A percentile compares a stretch with the other conserved stretches of the same genome.
Conservation (phyloP, 495 filamentous ascomycete genomes). For the Xylaria acuta region DNA sequence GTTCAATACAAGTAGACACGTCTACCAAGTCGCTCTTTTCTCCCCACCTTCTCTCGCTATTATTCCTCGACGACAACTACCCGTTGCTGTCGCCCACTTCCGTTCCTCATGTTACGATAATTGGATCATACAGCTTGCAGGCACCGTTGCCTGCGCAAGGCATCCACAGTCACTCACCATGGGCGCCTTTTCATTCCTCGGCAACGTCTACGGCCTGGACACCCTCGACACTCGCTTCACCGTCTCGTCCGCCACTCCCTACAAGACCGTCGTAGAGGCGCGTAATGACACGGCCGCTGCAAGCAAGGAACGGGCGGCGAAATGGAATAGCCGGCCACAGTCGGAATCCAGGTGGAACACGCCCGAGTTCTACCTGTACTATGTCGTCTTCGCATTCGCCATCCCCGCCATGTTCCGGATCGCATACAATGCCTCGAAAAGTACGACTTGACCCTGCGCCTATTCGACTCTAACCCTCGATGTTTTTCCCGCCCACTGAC, state of each 20-base stretch:
- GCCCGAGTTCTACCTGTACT: conserved; percentile 85
- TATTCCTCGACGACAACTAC: not conserved
- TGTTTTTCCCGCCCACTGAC: not conserved
- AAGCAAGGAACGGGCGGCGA: conserved; percentile 43
- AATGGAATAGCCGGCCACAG: conserved; percentile 50
- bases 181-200: conserved; percentile 52
- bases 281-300: conserved; percentile 38
- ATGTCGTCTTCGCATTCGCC: conserved; percentile 66
- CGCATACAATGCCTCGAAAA: conserved; percentile 83
- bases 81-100: not conserved
- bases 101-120: conserved; percentile 28
- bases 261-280: conserved; percentile 56
- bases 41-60: not conserved
- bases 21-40: conserved; percentile 16
- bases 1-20: not conserved
- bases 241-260: conserved; percentile 69
- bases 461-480: not conserved
- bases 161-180: conserved; percentile 25
- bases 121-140: conserved; percentile 8
- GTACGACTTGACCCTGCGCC: conserved; percentile 51
- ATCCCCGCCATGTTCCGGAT: conserved; percentile 92
- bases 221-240: conserved; percentile 94
- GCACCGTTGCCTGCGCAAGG: conserved; percentile 28
- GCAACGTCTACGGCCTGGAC: conserved; percentile 79
- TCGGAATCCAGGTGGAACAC: conserved; percentile 86